Percentiles rank a stretch among this genome's conserved stretches.
These are phyloP conservation scores for Calonectria montana DNA, from an alignment of 2,329 filamentous ascomycete species.

Conservation along the genomic window DNA sequence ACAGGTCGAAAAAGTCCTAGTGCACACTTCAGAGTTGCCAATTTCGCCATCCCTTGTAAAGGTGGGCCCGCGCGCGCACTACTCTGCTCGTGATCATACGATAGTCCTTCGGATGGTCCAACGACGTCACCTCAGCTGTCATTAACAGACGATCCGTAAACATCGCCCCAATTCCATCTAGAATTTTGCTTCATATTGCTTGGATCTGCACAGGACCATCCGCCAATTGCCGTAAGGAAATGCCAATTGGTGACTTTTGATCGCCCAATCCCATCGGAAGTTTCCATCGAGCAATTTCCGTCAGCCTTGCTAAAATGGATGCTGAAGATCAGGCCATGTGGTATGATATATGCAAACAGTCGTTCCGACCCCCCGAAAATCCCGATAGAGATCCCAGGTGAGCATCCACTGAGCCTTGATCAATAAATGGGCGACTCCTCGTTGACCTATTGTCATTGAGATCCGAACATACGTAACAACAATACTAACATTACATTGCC, in stretches of 20 bases:
- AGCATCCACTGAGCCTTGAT: background rate
- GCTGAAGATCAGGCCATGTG: constrained; percentile 1
- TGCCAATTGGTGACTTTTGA: background rate
- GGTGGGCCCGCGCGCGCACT: background rate
- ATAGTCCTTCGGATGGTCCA: background rate
- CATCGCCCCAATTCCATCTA: background rate
- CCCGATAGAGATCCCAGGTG: background rate
- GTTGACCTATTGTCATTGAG: background rate
- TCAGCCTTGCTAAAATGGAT: background rate
- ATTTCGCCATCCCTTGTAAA: background rate
- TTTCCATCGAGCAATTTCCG: background rate
- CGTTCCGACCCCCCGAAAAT: background rate
- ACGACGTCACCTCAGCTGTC: background rate
- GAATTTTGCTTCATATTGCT: background rate
- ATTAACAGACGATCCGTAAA: background rate
- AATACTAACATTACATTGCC: background rate
- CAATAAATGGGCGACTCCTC: background rate
- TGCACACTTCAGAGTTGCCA: background rate
- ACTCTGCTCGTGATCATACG: background rate
- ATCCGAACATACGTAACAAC: background rate
- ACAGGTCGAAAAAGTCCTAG: background rate
- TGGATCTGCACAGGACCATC: background rate
- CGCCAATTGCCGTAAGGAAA: background rate
- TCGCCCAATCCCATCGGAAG: background rate
- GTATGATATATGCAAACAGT: background rate